Evolutionary conservation across 2,329 filamentous ascomycete species (phyloP), one percentile per base, ranked within the genome.

Genomic region (Ophiostoma sp.): DNA sequence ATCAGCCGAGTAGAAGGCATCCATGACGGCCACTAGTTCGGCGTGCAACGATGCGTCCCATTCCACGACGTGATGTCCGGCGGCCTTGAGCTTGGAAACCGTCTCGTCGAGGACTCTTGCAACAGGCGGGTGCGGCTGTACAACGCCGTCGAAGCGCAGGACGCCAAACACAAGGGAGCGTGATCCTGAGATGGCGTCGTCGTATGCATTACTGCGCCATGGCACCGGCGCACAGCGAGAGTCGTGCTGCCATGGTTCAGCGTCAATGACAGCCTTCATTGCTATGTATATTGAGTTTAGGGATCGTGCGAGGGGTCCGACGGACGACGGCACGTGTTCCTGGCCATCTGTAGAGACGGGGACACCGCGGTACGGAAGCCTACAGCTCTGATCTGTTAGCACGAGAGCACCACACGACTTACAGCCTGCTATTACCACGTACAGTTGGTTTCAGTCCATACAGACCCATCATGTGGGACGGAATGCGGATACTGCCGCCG

Each of bases 221-320:
- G 89, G 88, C 0, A 92, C 79, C n/a, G 89, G 86, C 85, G 77
- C 0, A 87, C 86, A 1, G 86, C 78, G 0, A 87, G 89, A 74
- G n/a, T 92, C 89, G 81, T 80, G 70, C 83, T 77, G 0, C 89
- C 89, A 92, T 0, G 89, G 89, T 65, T 85, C 73, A 27, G 82
- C 81, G 9, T 78, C 79, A 0, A 92, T 76, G 1, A 91, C 74
- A 0, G 82, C 77, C 72, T 85, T 82, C 3, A 86, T 81, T 1
- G 66, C 68, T 0, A 90, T 75, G 42, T 81, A 81, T 11, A 90
- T 73, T 0, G 83, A 83, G 0, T 81, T 79, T 1, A 84, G 77
- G 1, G 83, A 85, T 0, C 84, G 84, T 0, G 84, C 84, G 14
- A 92, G 74, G 0, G 89, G 87, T 0, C 89, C 89, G 4, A 90